Conservation (phyloP, 305 asterid genomes). For the Ilex paraguariensis region DNA sequence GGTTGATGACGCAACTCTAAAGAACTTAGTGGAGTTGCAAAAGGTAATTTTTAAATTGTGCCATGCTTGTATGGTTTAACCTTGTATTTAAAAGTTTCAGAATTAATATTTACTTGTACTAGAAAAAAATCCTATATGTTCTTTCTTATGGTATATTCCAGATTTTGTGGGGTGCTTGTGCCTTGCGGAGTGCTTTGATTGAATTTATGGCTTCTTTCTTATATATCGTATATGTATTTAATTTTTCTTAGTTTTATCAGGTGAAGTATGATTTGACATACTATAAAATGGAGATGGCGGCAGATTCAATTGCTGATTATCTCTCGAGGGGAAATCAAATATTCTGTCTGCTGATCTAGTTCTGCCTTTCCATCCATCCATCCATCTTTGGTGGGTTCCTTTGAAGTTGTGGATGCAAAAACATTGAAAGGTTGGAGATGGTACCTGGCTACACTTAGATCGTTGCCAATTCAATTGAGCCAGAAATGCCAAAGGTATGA, state of each 20-base stretch:
- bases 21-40: slow-evolving; percentile 55
- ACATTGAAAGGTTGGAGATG: slow-evolving; percentile 71
- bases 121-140: neutral
- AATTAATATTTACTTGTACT: too few species aligned
- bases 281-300: too few species aligned
- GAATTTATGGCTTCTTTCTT: too few species aligned
- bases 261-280: too few species aligned
- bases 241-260: slow-evolving; percentile 20
- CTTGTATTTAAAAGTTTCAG: neutral
- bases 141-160: neutral
- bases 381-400: slow-evolving; percentile 36
- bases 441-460: slow-evolving; percentile 82
- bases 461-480: slow-evolving; percentile 58
- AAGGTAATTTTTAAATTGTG: slow-evolving; percentile 32
- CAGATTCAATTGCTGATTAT: slow-evolving; percentile 71
- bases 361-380: slow-evolving; percentile 72
- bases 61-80: neutral
- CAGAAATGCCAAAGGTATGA: slow-evolving; percentile 69
- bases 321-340: slow-evolving; percentile 81
- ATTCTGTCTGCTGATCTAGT: slow-evolving; percentile 81
- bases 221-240: neutral
- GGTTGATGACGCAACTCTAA: slow-evolving; percentile 55
- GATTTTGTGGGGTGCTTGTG: too few species aligned
- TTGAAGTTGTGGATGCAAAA: slow-evolving; percentile 32
- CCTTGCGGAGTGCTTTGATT: too few species aligned